Base-by-base conservation (phyloP, 2,329 filamentous ascomycete genomes). In the Xylaria sp. region DNA sequence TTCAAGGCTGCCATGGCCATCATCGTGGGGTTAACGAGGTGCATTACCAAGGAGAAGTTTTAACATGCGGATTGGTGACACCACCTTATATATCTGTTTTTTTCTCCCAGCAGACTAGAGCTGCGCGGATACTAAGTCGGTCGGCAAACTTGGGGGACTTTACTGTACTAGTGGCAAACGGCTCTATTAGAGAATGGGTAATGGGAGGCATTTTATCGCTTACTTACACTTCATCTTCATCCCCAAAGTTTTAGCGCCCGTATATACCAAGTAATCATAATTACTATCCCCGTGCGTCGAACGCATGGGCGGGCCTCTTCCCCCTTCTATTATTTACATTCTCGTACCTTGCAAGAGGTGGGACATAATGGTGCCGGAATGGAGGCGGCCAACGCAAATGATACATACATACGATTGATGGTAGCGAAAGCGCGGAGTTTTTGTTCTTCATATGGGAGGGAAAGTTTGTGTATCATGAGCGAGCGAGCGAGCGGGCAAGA, bases 1-100 rank as follows among this genome's bases (percentile, higher is more conserved):
- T 84, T 89, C 70, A 87, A 84, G 75, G 81, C 81, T 51, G 64
- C 85, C 9, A 77, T 79, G 56, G 79, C 79, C 38, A 74, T 86
- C n/a, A 77, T 86, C 54, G 79, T 82, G 57, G 77, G 81, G 8
- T 64, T 86, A 64, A 82, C 82, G 57, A 83, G 77, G 72, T 86
- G 84, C 63, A 66, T 87, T 60, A 78, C 77, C 40, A 76, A 73
- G 43, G 78, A 78, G 62, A 80, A 80, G 71, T 72, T 78, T 62
- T 78, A 56, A n/a, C 1, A 25, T 19, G 11, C 21, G 19, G 0
- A 3, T 4, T 47, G 14, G 11, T n/a, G 37, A 4, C 37, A 7
- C 6, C 15, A 14, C 17, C 14, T 3, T 7, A 3, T 14, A 7
- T n/a, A 5, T 4, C 37, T 40, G 37, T 31, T 31, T 31, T 4